These are phyloP conservation scores for Leccinum sublutescens DNA, from an alignment of 768 basidiomycete genomes.

Conservation along the genomic window DNA sequence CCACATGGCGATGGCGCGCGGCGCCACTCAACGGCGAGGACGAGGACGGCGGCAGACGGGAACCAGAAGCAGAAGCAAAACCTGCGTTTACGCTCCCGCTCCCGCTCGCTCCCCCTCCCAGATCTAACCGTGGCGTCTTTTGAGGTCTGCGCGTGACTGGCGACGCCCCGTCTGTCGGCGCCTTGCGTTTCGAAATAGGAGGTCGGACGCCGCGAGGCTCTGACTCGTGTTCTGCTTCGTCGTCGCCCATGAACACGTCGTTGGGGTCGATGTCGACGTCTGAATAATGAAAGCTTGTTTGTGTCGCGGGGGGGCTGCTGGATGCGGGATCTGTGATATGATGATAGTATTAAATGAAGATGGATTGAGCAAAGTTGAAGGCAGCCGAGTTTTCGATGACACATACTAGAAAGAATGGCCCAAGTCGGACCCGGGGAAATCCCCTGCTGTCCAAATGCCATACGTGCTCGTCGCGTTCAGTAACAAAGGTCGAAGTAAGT, in stretches of 20 bases:
- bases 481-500: neutral
- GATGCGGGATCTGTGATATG: slow-evolving; percentile 18
- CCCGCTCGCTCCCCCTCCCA: neutral
- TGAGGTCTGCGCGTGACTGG: slow-evolving; percentile 5
- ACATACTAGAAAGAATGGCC: slow-evolving; percentile 27
- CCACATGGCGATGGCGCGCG: neutral
- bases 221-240: slow-evolving; percentile 16
- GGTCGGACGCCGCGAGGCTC: neutral
- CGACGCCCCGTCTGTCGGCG: slow-evolving; percentile 9
- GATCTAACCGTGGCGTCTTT: slow-evolving; percentile 24
- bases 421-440: slow-evolving; percentile 30
- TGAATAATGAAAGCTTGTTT: slow-evolving; percentile 7
- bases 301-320: slow-evolving; percentile 19
- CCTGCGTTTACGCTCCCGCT: neutral
- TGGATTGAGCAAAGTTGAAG: neutral
- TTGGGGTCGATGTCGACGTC: slow-evolving; percentile 11
- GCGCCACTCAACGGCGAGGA: neutral
- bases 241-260: slow-evolving; percentile 22
- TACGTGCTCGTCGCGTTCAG: neutral
- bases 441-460: neutral
- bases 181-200: slow-evolving; percentile 31
- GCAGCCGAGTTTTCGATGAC: neutral
- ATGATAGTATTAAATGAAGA: neutral
- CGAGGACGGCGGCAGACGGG: neutral
- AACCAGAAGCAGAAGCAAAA: neutral